These are phyloP conservation scores for Fusarium metavorans DNA, from an alignment of 2,329 filamentous ascomycete genomes.

Conservation along the genomic window DNA sequence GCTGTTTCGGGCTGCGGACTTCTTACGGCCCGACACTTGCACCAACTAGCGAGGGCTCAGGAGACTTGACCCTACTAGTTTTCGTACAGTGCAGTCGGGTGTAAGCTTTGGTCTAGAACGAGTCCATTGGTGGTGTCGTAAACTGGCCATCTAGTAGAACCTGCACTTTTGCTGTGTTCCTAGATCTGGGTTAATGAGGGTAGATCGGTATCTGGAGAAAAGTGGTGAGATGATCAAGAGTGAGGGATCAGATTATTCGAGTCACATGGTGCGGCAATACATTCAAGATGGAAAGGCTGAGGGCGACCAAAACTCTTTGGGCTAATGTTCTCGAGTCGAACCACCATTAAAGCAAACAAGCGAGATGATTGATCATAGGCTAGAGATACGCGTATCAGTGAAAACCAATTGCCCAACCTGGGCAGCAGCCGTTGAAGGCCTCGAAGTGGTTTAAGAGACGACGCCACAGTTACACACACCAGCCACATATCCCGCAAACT, in stretches of 20 bases:
- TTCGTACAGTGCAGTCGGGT: background rate
- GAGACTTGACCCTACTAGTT: background rate
- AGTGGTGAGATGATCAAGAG: constrained; percentile 30
- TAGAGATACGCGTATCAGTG: background rate
- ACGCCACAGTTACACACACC: background rate
- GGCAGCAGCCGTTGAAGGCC: background rate
- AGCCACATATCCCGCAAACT: background rate
- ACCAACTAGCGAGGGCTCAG: background rate
- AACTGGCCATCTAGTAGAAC: background rate
- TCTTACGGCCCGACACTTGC: background rate
- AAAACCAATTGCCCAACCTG: background rate
- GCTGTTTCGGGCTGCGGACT: constrained; percentile 12
- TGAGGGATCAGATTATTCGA: constrained; percentile 19
- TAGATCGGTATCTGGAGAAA: constrained; percentile 11
- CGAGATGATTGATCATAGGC: background rate
- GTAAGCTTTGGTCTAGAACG: background rate
- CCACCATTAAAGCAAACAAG: background rate
- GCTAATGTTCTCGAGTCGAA: background rate
- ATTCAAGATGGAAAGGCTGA: background rate
- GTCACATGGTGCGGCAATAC: constrained; percentile 5
- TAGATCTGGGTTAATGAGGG: constrained; percentile 27
- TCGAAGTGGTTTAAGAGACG: background rate
- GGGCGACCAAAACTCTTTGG: background rate
- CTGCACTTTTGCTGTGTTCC: constrained; percentile 10
- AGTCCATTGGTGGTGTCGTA: constrained; percentile 16